Conservation (phyloP, 2,329 filamentous ascomycete genomes). For the Trichoderma aggressivum region DNA sequence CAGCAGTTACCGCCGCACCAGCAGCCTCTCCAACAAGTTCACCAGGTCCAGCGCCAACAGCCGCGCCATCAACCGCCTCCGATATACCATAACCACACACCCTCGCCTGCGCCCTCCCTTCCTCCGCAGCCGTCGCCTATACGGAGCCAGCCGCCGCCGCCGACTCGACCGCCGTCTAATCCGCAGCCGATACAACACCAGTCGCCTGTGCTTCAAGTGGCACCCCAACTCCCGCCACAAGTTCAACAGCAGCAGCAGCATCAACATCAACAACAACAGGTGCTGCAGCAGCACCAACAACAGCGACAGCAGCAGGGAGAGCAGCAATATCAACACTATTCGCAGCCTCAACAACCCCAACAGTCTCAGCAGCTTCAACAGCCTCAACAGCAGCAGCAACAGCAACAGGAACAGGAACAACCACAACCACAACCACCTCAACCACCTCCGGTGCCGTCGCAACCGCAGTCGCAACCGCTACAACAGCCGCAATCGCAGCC, state of each 20-base stretch:
- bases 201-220: conserved; percentile 1
- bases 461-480: neutral
- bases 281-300: conserved; percentile 3
- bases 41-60: conserved; percentile 31
- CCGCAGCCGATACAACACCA: conserved; percentile 16
- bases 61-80: conserved; percentile 32
- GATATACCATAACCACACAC: conserved; percentile 17
- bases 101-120: conserved; percentile 17
- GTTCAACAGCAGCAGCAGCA: conserved; percentile 4
- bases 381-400: conserved; percentile 19
- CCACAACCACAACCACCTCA: conserved; percentile 26
- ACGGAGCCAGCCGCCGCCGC: conserved; percentile 20
- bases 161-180: conserved; percentile 21
- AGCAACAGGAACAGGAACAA: conserved; percentile 26
- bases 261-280: too few relatives aligned
- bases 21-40: conserved; percentile 24
- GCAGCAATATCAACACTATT: conserved; percentile 9
- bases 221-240: conserved; percentile 9
- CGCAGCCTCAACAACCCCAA: conserved; percentile 21
- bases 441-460: neutral
- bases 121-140: conserved; percentile 16
- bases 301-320: conserved; percentile 13
- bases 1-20: conserved; percentile 35
- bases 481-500: neutral
- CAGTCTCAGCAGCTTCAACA: conserved; percentile 23